Evolutionary conservation across 2,329 filamentous ascomycete species (phyloP), one percentile per base, ranked within the genome.

Genomic region (Parastagonospora avenae): DNA sequence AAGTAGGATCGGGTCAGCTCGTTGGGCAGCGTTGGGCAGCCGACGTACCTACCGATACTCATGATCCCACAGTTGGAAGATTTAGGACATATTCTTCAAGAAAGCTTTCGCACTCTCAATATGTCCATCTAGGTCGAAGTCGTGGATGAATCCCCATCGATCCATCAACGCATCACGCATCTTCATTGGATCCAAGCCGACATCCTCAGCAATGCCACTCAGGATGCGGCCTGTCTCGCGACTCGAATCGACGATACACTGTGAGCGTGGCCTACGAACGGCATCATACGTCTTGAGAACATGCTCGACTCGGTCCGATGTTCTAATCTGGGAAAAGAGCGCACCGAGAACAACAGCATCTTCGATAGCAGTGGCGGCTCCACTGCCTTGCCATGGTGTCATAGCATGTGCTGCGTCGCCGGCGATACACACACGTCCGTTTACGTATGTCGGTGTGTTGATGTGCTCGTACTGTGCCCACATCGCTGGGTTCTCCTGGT

Each of bases 321-420:
- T 14, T 35, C 29, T 32, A 19, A 48, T 33, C 14, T 42, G 28
- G 4, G 19, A 30, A 38, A 79, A 51, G 7, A 77, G 54, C 3
- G 58, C 58, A 4, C 66, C 66, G 27, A 81, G 67, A 4, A 76
- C 62, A n/a, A 80, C 66, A 1, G 74, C 78, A 50, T 83, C 81
- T 63, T 83, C 81, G 51, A 83, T 74, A 8, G 79, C 80, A 46
- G 78, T 75, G 0, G 79, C 78, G 2, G 80, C 81, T 4, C 81
- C 81, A 0, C 78, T 74, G 1, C 80, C 81, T 4, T 79, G 75
- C 62, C 81, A 79, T 1, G 81, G 81, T 0, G 76, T 77, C 0
- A 71, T 64, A 0, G 80, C 79, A 56, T 84, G 81, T 4, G 82
- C 82, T 0, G 81, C 80, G 54, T 84, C 81, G 4, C 81, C 81